Conservation (phyloP, 2,329 filamentous ascomycete species). For the Colletotrichum eremochloae region DNA sequence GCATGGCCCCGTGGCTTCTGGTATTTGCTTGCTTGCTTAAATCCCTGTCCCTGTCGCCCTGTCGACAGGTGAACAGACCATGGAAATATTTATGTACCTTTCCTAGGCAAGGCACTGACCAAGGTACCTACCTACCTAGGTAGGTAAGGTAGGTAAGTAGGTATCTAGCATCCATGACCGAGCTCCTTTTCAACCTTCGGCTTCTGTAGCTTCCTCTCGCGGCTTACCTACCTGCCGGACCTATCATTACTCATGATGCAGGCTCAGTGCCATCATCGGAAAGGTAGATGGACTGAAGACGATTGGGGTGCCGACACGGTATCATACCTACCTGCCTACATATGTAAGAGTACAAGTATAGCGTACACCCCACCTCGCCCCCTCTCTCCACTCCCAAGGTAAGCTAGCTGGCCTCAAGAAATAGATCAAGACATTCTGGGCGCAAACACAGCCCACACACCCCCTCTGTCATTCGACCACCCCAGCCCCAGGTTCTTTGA, state of each 20-base stretch:
- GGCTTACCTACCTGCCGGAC: conserved; percentile 13
- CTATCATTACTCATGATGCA: conserved; percentile 25
- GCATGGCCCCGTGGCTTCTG: conserved; percentile 18
- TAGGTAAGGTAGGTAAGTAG: too few relatives aligned
- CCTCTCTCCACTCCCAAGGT: conserved; percentile 15
- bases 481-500: background rate
- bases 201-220: conserved; percentile 19
- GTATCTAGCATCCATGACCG: background rate
- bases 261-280: conserved; percentile 5
- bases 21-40: background rate
- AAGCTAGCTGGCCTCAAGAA: background rate
- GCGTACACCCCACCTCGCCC: too few relatives aligned
- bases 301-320: background rate
- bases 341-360: too few relatives aligned
- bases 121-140: too few relatives aligned
- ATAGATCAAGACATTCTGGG: conserved; percentile 30
- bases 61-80: conserved; percentile 3
- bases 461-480: conserved; percentile 7
- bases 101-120: too few relatives aligned
- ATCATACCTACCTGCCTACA: background rate
- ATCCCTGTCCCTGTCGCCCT: conserved; percentile 19
- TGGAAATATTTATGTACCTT: background rate
- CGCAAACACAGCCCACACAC: conserved; percentile 40
- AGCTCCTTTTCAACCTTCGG: conserved; percentile 8
- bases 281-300: background rate